Evolutionary conservation across 139 green algal genomes (phyloP).

Genomic region (Chlorella sp.): DNA sequence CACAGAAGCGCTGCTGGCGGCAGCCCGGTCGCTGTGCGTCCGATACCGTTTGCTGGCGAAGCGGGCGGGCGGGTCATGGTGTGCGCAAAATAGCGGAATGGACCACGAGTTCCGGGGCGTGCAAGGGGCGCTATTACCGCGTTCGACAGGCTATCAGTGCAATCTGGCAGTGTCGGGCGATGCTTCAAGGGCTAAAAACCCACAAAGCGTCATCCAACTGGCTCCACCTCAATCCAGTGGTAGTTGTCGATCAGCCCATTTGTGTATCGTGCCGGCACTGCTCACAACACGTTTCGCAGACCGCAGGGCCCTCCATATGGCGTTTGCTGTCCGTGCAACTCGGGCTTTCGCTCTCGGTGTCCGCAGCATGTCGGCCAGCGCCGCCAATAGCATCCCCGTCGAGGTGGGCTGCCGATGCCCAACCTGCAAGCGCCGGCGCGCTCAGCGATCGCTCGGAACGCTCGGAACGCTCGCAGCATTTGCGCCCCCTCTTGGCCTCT

Average conservation of each 20-base stretch:
- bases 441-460: background rate
- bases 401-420: constrained; percentile 11
- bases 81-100: too few relatives aligned
- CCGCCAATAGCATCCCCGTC: constrained; percentile 40
- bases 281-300: background rate
- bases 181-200: too few relatives aligned
- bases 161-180: too few relatives aligned
- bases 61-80: too few relatives aligned
- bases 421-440: background rate
- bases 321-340: background rate
- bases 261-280: too few relatives aligned
- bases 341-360: background rate
- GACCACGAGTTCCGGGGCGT: too few relatives aligned
- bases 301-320: background rate
- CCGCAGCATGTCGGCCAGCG: constrained; percentile 25
- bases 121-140: too few relatives aligned
- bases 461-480: background rate
- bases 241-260: too few relatives aligned
- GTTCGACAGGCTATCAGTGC: too few relatives aligned
- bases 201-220: too few relatives aligned
- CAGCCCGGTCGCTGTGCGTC: background rate
- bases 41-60: too few relatives aligned
- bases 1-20: background rate
- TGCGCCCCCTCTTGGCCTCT: background rate
- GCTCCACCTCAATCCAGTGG: too few relatives aligned